Base-by-base conservation (phyloP, 2,329 filamentous ascomycete genomes). In the Neopestalotiopsis rosae region DNA sequence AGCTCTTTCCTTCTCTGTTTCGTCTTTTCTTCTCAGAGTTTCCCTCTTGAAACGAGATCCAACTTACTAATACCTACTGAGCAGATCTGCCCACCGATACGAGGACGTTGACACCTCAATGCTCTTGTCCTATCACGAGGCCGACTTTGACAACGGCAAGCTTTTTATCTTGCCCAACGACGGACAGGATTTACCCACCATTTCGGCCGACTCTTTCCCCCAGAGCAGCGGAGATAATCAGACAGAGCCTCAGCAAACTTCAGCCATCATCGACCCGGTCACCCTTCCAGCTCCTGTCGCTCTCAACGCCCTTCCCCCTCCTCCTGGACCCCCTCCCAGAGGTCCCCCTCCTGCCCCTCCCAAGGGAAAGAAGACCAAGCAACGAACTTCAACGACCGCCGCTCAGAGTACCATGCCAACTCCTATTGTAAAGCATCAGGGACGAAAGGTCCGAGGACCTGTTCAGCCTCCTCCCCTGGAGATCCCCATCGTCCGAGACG, bases 401-500 rank as follows among this genome's bases (percentile, higher is more conserved):
- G n/a, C 17, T n/a, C 45, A 10, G 45, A 52, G 9, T 17, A 17
- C 45, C n/a, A 17, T 20, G 45, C 45, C 45, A 17, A 52, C 20
- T 52, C 45, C 45, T 9, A 7, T 10, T 6, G 14, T 17, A 5
- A n/a, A 52, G 45, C 5, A 14, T 20, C 17, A 20, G 20, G 17
- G 45, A 52, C 45, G 45, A n/a, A 3, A 52, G 20, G 45, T 52
- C 20, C 45, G 17, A 52, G 45, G 45, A n/a, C 45, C 45, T 17
- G n/a, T 20, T 20, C 17, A 59, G 6, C 30, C 57, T 24, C 45
- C 45, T 52, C 45, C 45, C 17, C 17, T 17, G 17, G 5, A 52
- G 20, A 20, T 4, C n/a, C 17, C 20, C 4, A 52, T n/a, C 17
- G n/a, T 52, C 45, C n/a, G 69, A 20, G 75, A 76, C 12, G 49